A percentile compares a stretch with the other conserved stretches of the same genome.
Evolutionary conservation across 352 stramenopile species (phyloP).

Genomic region (Phytophthora pinifolia): DNA sequence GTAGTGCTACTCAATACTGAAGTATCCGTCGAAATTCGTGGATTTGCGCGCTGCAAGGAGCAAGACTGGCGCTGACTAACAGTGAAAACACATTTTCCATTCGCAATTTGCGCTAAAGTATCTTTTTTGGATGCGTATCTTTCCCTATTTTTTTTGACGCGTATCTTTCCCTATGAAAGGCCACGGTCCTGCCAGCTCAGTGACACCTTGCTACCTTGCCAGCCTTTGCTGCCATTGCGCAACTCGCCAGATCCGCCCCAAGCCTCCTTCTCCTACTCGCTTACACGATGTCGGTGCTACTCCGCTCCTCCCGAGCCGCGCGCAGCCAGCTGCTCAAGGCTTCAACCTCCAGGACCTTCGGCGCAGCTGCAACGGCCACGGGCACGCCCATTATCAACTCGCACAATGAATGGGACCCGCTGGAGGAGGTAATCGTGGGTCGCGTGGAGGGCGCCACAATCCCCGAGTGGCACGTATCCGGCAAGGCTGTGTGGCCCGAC

Average conservation of each 20-base stretch:
- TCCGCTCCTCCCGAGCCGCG: conserved; percentile 4
- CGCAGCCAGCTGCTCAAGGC: conserved; percentile 11
- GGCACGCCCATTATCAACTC: conserved; percentile 84
- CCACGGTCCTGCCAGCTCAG: conserved; percentile 7
- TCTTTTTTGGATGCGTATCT: no score
- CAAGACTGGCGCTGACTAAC: no score
- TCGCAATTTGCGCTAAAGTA: no score
- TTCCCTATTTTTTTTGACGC: no score
- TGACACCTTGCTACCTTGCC: not conserved
- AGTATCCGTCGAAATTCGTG: no score
- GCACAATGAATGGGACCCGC: conserved; percentile 90
- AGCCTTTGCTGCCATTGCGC: conserved; percentile 7
- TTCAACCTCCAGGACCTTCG: conserved; percentile 13
- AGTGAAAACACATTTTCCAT: no score
- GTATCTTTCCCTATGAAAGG: conserved; percentile 25
- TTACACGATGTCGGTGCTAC: conserved; percentile 11
- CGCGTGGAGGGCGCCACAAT: conserved; percentile 88
- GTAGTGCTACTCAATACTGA: no score
- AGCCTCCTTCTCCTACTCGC: conserved; percentile 1
- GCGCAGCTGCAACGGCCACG: conserved; percentile 19
- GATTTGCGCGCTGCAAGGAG: no score
- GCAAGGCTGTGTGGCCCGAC: conserved; percentile 88
- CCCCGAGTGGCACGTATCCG: conserved; percentile 89
- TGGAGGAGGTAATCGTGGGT: conserved; percentile 92
- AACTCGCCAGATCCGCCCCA: conserved; percentile 14